phyloP scores from a whole-genome alignment of 177 flowering plant genomes.

The Telopea speciosissima region DNA sequence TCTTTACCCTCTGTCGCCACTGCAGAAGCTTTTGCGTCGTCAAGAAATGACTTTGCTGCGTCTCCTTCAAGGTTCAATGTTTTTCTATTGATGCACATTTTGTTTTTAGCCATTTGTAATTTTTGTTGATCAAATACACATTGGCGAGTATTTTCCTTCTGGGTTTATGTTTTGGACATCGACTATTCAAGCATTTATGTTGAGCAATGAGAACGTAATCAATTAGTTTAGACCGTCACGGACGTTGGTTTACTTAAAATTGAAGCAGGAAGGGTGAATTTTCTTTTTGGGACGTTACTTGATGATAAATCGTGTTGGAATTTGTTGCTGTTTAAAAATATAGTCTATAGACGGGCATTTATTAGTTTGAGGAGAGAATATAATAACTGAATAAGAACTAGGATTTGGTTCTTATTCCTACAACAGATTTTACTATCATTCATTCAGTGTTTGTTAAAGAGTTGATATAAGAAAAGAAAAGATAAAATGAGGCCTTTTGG shows the following conservation, averaged over 20 bases:
- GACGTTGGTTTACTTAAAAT: not conserved
- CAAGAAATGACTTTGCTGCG: conserved; percentile 24
- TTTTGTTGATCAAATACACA: not conserved
- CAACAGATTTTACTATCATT: not conserved
- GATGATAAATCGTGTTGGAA: not conserved
- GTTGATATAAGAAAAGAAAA: too few relatives aligned
- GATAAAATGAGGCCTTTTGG: not conserved
- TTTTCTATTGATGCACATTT: not conserved
- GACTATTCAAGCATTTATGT: not conserved
- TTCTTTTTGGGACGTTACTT: not conserved
- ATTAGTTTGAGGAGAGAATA: not conserved
- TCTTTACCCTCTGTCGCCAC: conserved; percentile 15
- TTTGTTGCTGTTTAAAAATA: not conserved
- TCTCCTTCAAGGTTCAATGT: conserved; percentile 54
- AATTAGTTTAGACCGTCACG: not conserved
- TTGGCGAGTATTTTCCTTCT: not conserved
- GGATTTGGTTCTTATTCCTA: not conserved
- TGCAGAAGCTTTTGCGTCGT: conserved; percentile 19
- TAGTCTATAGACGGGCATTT: not conserved
- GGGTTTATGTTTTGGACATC: not conserved
- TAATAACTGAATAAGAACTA: not conserved
- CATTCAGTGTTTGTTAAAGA: too few relatives aligned
- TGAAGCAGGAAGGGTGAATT: not conserved
- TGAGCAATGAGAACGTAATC: not conserved
- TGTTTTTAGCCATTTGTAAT: not conserved